These are phyloP conservation scores for Grammothele lineata DNA, from an alignment of 768 basidiomycete genomes.

Conservation along the genomic window DNA sequence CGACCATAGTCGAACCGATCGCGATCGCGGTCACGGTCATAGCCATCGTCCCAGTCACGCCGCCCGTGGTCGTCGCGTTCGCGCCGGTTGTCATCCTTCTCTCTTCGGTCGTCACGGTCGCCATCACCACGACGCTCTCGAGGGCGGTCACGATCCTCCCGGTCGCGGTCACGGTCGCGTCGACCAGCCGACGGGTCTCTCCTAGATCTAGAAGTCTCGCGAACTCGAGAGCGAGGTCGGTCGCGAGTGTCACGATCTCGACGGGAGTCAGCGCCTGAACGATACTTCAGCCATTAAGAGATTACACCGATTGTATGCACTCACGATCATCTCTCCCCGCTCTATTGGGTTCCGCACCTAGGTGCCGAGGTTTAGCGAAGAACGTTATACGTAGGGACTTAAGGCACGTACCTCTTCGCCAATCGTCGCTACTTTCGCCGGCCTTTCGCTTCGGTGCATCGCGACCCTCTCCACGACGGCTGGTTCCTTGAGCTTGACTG, in stretches of 20 bases:
- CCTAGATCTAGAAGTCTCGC: constrained; percentile 58
- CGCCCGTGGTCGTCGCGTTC: constrained; percentile 27
- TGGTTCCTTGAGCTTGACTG: constrained; percentile 29
- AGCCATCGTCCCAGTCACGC: constrained; percentile 24
- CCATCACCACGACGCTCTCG: constrained; percentile 26
- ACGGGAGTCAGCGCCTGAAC: constrained; percentile 49
- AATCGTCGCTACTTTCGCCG: constrained; percentile 76
- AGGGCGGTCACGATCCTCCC: constrained; percentile 27
- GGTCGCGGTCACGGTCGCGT: constrained; percentile 38
- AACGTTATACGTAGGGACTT: not conserved
- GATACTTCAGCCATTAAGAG: not conserved
- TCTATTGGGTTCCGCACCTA: constrained; percentile 48
- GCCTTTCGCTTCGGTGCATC: constrained; percentile 63
- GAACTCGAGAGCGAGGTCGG: constrained; percentile 56
- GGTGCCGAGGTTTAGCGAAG: not conserved
- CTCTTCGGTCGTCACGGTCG: constrained; percentile 28
- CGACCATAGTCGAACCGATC: constrained; percentile 37
- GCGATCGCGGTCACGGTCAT: constrained; percentile 29
- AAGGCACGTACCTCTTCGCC: constrained; percentile 77
- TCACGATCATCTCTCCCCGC: constrained; percentile 61
- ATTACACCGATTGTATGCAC: constrained; percentile 9
- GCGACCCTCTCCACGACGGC: constrained; percentile 54
- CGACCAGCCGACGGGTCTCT: constrained; percentile 51
- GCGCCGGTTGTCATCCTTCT: constrained; percentile 33
- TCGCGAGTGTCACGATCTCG: constrained; percentile 63